Conservation (phyloP, 2,329 filamentous ascomycete genomes). For the Emmonsiellopsis sp. region DNA sequence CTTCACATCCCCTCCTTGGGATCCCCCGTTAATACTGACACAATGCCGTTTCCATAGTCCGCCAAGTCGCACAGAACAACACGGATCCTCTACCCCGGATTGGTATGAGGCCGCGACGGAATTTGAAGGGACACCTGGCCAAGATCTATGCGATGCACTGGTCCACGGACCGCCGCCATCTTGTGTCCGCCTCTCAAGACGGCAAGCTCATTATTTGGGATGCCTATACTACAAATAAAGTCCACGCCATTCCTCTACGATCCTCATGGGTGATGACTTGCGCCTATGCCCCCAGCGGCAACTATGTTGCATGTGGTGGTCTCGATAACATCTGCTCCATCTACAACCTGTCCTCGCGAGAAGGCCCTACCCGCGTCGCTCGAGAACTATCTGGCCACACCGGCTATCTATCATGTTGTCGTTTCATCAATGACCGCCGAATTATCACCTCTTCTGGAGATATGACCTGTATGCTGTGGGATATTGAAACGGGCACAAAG, state of each 20-base stretch:
- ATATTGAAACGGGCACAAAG: conserved; percentile 95
- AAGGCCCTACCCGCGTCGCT: conserved; percentile 93
- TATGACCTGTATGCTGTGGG: conserved; percentile 99
- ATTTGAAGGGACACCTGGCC: conserved; percentile 91
- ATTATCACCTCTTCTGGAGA: conserved; percentile 97
- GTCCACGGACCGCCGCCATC: conserved; percentile 94
- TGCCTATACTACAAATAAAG: conserved; percentile 98
- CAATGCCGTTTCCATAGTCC: conserved; percentile 42
- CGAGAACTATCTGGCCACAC: conserved; percentile 94
- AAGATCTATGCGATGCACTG: conserved; percentile 99
- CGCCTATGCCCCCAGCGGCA: conserved; percentile 94
- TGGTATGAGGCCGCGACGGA: conserved; percentile 95
- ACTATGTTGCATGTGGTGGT: conserved; percentile 97
- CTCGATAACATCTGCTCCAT: conserved; percentile 99
- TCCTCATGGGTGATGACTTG: conserved; percentile 99
- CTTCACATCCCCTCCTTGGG: neutral
- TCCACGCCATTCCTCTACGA: conserved; percentile 92
- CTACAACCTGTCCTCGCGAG: conserved; percentile 94
- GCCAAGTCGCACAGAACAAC: conserved; percentile 82
- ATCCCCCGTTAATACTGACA: conserved; percentile 1
- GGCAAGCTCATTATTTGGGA: conserved; percentile 99
- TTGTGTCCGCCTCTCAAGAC: conserved; percentile 96
- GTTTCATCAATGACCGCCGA: conserved; percentile 96
- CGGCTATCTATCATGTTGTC: conserved; percentile 94
- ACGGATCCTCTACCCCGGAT: conserved; percentile 88